phyloP scores from a whole-genome alignment of 345 rosid genomes.

The Salix viminalis region DNA sequence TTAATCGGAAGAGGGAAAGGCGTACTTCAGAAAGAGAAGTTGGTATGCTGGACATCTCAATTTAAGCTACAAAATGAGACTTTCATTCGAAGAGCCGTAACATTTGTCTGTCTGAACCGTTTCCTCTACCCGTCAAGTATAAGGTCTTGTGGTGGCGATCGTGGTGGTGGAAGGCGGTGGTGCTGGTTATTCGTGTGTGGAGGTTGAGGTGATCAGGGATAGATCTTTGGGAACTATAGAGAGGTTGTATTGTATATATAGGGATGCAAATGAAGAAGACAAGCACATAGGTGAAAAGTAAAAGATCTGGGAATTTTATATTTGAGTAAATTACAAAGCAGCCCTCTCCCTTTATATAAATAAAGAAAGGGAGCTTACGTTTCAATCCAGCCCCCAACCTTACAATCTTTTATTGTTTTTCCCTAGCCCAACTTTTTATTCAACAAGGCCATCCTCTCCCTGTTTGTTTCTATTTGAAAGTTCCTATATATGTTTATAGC shows the following conservation, averaged over 20 bases:
- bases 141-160: neutral
- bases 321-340: neutral
- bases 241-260: neutral
- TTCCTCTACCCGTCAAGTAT: neutral
- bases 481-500: too few relatives aligned
- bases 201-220: neutral
- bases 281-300: neutral
- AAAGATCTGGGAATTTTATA: neutral
- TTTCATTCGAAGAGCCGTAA: conserved; percentile 13
- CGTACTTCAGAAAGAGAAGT: conserved; percentile 45
- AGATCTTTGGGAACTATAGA: neutral
- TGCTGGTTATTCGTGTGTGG: neutral
- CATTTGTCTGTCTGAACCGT: neutral
- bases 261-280: neutral
- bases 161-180: neutral
- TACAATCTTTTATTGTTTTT: neutral
- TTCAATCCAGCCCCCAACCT: neutral
- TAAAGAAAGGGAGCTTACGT: neutral
- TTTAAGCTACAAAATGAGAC: neutral
- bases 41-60: conserved; percentile 42
- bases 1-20: conserved; percentile 40
- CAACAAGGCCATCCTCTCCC: neutral
- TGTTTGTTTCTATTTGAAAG: neutral
- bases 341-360: neutral
- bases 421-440: neutral